Percentiles rank a stretch among this genome's conserved stretches.
Conservation (phyloP, 352 stramenopile genomes). For the Pythium insidiosum region DNA sequence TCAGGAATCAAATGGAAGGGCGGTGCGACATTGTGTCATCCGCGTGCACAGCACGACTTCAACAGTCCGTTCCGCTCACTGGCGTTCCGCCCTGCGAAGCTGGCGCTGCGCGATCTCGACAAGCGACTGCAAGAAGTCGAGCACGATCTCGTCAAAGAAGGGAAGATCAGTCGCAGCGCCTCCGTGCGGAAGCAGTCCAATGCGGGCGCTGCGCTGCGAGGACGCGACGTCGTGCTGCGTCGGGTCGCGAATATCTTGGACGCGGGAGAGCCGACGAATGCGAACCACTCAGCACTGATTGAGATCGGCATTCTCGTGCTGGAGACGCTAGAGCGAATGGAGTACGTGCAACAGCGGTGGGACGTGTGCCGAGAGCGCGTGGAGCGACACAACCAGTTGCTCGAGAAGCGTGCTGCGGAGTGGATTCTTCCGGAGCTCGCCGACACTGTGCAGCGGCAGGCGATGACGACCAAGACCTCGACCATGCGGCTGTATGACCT, state of each 20-base stretch:
- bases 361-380: slow-evolving; percentile 40
- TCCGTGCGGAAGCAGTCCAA: slow-evolving; percentile 36
- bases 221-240: slow-evolving; percentile 62
- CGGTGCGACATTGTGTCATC: slow-evolving; percentile 57
- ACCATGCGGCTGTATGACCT: slow-evolving; percentile 25
- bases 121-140: slow-evolving; percentile 58
- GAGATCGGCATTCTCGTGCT: slow-evolving; percentile 68
- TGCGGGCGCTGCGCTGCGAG: slow-evolving; percentile 32
- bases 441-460: slow-evolving; percentile 49
- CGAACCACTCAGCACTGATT: slow-evolving; percentile 47
- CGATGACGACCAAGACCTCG: slow-evolving; percentile 3
- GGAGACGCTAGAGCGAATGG: slow-evolving; percentile 71
- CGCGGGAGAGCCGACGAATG: slow-evolving; percentile 44
- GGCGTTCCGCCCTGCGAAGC: slow-evolving; percentile 48
- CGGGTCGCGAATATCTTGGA: slow-evolving; percentile 62
- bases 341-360: slow-evolving; percentile 32
- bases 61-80: slow-evolving; percentile 65
- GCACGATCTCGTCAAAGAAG: slow-evolving; percentile 34
- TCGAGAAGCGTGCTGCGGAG: slow-evolving; percentile 32
- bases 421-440: slow-evolving; percentile 69
- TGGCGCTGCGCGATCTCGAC: slow-evolving; percentile 63
- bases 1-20: slow-evolving; percentile 58
- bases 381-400: slow-evolving; percentile 40
- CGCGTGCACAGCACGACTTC: slow-evolving; percentile 24
- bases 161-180: slow-evolving; percentile 34